Percentiles rank a stretch among this genome's conserved stretches.
phyloP scores from a whole-genome alignment of 2,329 filamentous ascomycete species.

The Phialophora chinensis region DNA sequence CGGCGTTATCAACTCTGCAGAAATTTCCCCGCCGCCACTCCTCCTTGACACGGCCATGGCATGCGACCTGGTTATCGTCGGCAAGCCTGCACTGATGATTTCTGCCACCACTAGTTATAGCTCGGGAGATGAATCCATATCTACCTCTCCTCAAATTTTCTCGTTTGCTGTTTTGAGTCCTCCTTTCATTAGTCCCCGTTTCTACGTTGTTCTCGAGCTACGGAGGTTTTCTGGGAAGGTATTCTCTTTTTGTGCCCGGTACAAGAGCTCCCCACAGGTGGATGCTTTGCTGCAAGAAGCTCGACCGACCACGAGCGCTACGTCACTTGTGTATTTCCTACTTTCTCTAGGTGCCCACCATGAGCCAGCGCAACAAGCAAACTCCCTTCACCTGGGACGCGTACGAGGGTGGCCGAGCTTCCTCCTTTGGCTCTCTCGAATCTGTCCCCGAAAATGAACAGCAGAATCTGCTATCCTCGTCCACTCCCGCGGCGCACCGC shows the following conservation, averaged over 20 bases:
- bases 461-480: slow-evolving; percentile 30
- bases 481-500: slow-evolving; percentile 29
- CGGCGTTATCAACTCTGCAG: slow-evolving; percentile 1
- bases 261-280: neutral
- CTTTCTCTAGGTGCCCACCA: slow-evolving; percentile 18
- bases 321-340: slow-evolving; percentile 6
- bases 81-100: slow-evolving; percentile 15
- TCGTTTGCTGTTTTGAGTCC: neutral
- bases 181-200: neutral
- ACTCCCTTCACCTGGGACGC: slow-evolving; percentile 41
- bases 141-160: neutral
- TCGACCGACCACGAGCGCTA: neutral
- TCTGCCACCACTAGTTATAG: slow-evolving; percentile 14
- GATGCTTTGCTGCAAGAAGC: slow-evolving; percentile 6
- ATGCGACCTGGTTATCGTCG: slow-evolving; percentile 25
- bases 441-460: slow-evolving; percentile 41
- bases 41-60: slow-evolving; percentile 6
- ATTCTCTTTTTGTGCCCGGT: slow-evolving; percentile 8
- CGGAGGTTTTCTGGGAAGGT: slow-evolving; percentile 8
- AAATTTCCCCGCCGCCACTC: slow-evolving; percentile 18
- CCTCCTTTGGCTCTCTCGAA: slow-evolving; percentile 41
- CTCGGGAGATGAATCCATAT: slow-evolving; percentile 4
- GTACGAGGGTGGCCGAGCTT: slow-evolving; percentile 42
- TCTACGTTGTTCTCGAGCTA: neutral
- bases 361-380: slow-evolving; percentile 36